Evolutionary conservation across 2,329 filamentous ascomycete genomes (phyloP), one percentile per base, ranked within the genome.

Genomic region (Rugonectria rugulosa): DNA sequence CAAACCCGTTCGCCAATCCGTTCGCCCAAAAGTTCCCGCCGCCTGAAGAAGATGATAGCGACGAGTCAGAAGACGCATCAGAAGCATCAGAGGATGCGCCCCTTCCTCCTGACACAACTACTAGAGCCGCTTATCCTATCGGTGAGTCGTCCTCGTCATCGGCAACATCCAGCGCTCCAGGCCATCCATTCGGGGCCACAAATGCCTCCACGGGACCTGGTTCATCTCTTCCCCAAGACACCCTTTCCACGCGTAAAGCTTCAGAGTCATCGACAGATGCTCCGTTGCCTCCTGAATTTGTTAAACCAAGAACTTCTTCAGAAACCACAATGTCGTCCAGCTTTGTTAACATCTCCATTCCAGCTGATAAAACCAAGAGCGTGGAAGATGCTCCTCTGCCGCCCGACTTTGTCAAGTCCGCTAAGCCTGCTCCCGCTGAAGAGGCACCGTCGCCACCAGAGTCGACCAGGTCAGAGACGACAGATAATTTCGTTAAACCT

Each of bases 41-140:
- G 37, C 32, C 60, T 12, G 43, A 44, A 9, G 54, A 56, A 10
- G 38, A 59, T 2, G 50, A 56, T 36, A 49, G 24, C 17, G n/a
- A 51, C 8, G 54, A 50, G 26, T 59, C 73, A 4, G 73, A 76
- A 56, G 68, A 72, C 42, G 80, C 78, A 59, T 57, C 67, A 32
- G 70, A 71, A 31, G n/a, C n/a, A n/a, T n/a, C n/a, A n/a, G 62
- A 69, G 52, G 74, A 74, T 56, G 70, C 66, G 19, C 82, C 83
- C 53, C 71, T 85, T 5, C 82, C 83, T 27, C 82, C 83, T 19
- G 82, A 85, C 58, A 72, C 80, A 53, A 84, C 77, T 49, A 86
- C 81, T 76, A 84, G 80, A 74, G 70, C 73, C 54, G 69, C 73
- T 45, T 84, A 78, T 64, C 72, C 76, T 44, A 61, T 82, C 32